These are phyloP conservation scores for Pseudocercospora fuligena DNA, from an alignment of 2,329 filamentous ascomycete species.

Conservation along the genomic window DNA sequence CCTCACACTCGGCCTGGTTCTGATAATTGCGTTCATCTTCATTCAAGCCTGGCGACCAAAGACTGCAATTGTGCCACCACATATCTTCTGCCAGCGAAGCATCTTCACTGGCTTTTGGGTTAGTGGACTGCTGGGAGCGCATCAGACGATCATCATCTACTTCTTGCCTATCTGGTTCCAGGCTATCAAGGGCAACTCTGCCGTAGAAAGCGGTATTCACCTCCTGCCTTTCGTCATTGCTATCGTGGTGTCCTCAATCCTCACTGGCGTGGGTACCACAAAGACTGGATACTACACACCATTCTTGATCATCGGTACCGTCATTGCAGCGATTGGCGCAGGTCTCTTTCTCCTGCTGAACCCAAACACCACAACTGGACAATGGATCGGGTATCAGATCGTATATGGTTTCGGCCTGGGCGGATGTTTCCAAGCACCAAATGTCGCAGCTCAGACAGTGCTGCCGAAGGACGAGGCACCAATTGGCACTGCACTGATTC, in stretches of 20 bases:
- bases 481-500: conserved; percentile 43
- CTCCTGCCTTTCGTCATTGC: conserved; percentile 47
- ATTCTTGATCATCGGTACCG: conserved; percentile 48
- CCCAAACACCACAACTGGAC: conserved; percentile 30
- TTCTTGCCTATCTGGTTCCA: conserved; percentile 53
- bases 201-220: conserved; percentile 53
- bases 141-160: conserved; percentile 16
- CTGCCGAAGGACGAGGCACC: conserved; percentile 43
- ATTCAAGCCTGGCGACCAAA: conserved; percentile 49
- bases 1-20: conserved; percentile 26
- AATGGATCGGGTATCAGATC: conserved; percentile 43
- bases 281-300: conserved; percentile 55
- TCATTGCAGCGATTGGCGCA: conserved; percentile 51
- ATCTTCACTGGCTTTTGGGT: conserved; percentile 10
- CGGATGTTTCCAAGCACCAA: conserved; percentile 39
- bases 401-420: conserved; percentile 39
- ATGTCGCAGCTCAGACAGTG: conserved; percentile 33
- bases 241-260: conserved; percentile 50
- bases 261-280: conserved; percentile 46
- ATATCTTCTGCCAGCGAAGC: conserved; percentile 7
- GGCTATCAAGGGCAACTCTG: conserved; percentile 51
- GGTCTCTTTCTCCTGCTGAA: conserved; percentile 32
- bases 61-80: conserved; percentile 34
- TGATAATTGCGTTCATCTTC: conserved; percentile 46
- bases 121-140: conserved; percentile 6